Base-by-base conservation (phyloP, 2,329 filamentous ascomycete genomes). In the Claviceps humidiphila region DNA sequence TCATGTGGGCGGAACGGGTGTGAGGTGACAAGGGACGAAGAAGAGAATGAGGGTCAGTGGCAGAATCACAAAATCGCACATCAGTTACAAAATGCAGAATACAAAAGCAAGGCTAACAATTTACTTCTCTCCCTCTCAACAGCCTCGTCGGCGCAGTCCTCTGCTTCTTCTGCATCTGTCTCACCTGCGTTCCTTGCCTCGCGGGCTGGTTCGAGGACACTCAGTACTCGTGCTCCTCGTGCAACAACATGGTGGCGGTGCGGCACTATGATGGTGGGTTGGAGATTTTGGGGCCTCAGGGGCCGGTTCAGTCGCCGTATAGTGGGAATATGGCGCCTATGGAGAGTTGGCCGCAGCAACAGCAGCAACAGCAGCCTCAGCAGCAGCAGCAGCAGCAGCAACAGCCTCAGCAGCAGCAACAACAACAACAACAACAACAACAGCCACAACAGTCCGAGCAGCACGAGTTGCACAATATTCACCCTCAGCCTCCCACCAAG, bases 181-280 rank as follows among this genome's bases (percentile, higher is more conserved):
- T 65, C 5, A 54, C 64, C 9, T 65, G 62, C 51, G 50, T 68
- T 14, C 64, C 64, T 6, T 66, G 64, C 53, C 50, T 63, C 14
- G 62, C 61, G 3, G 55, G 58, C 38, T 66, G 64, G 65, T 67
- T 63, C 50, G 64, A 67, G 54, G 57, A 64, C 34, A 59, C 54
- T 6, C 50, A 63, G 53, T 64, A 61, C 55, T 59, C 51, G 45
- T 68, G 65, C 59, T 55, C 57, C 8, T 39, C 52, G 22, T 68
- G 65, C 59, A 56, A 59, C 42, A 61, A 61, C 48, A 57, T 59
- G 53, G 59, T 68, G 4, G 65, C 65, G 22, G 42, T 51, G 26
- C 53, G 58, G 26, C 49, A 51, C 2, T 53, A 61, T 41, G 58
- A 59, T 17, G 58, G 58, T 0, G 49, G 50, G 2, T 44, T 64